These are phyloP conservation scores for Pichia sp. DNA, from an alignment of 1,139 yeast species.

Conservation along the genomic window DNA sequence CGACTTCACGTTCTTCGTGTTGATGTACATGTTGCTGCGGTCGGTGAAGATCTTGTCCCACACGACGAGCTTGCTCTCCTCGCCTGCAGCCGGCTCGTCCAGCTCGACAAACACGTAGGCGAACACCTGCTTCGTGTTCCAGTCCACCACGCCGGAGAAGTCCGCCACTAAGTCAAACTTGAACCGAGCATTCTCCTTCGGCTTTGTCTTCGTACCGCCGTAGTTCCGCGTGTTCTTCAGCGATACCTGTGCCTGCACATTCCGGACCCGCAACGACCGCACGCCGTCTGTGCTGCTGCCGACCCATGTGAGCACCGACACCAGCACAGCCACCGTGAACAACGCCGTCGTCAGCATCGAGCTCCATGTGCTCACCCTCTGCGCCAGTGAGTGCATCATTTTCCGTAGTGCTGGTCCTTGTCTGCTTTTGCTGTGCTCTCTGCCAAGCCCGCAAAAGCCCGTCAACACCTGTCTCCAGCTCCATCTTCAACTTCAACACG, in stretches of 20 bases:
- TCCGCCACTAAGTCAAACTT: conserved; percentile 69
- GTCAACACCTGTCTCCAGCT: background rate
- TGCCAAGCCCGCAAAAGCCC: too few species aligned
- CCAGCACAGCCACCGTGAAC: conserved; percentile 8
- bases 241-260: conserved; percentile 8
- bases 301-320: conserved; percentile 9
- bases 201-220: conserved; percentile 64
- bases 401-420: too few species aligned
- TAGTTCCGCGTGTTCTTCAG: conserved; percentile 61
- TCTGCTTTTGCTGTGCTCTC: too few species aligned
- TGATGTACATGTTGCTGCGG: conserved; percentile 54
- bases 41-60: conserved; percentile 82
- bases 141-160: conserved; percentile 74
- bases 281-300: background rate
- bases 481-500: conserved; percentile 1
- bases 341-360: conserved; percentile 9
- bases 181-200: conserved; percentile 76
- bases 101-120: conserved; percentile 84
- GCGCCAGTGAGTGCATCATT: conserved; percentile 15
- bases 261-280: conserved; percentile 7
- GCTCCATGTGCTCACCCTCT: conserved; percentile 10
- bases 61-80: conserved; percentile 60
- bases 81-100: conserved; percentile 2
- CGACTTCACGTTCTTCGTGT: conserved; percentile 51
- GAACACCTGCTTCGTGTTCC: conserved; percentile 96